Evolutionary conservation across 345 rosid species (phyloP), one percentile per base, ranked within the genome.

Genomic region (Sonneratia caseolaris): DNA sequence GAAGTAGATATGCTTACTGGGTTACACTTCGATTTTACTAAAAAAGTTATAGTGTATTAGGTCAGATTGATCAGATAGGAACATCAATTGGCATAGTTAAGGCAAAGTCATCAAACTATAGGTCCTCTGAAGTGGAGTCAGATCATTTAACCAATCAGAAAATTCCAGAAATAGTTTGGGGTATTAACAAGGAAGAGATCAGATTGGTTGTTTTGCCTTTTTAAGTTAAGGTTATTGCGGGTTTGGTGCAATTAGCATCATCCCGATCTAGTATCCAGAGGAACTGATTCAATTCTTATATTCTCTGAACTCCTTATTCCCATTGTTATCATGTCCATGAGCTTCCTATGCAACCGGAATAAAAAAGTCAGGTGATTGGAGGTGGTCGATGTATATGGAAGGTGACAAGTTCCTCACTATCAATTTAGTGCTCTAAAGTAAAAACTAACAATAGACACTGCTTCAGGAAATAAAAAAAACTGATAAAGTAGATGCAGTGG

Each of bases 391-490:
- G 40, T 37, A 66, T 15, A 7, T 66, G 68, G 68, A 22, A 66
- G 68, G 37, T 66, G 68, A 66, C 68, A 27, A 19, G 68, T 35
- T 66, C 24, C 68, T 12, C 68, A 66, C 15, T 66, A 66, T 36
- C 42, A 66, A 7, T 40, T 24, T 24, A 62, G 66, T 62, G 38
- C 66, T 62, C 4, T 11, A 62, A 11, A 24, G 9, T 0, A 62
- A 11, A 59, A 59, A 21, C 35, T 11, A 62, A 62, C 16, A 1
- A 36, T 24, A 48, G 51, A 5, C 11, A 43, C 11, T 43, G 47
- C 47, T 43, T 43, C 47, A 43, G 47, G 47, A 43, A 43, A 43
- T 43, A 43, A 43, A 43, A 43, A 43, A 7, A 56, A 56, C 16
- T 18, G 13, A 57, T 1, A 19, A 57, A 57, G 32, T 57, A 18